phyloP scores from a whole-genome alignment of 139 green algal genomes.

The Chlorella sorokiniana region DNA sequence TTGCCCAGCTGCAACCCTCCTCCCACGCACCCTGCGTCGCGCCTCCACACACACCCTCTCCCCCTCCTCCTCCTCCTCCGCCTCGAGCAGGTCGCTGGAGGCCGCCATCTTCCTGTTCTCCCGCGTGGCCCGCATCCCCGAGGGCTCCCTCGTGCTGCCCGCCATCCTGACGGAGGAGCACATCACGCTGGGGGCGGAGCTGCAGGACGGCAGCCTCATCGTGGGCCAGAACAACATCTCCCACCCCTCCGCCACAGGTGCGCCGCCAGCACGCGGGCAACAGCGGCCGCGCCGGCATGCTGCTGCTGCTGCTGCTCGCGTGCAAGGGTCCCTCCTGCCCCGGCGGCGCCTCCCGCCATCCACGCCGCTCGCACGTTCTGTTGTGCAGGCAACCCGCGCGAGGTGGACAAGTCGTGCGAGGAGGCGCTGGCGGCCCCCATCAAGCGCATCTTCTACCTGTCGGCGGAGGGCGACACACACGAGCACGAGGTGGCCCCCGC shows the following conservation, averaged over 20 bases:
- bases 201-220: conserved; percentile 89
- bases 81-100: conserved; percentile 82
- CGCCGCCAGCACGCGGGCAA: too few species aligned
- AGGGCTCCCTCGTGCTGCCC: conserved; percentile 82
- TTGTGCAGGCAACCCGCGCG: neutral
- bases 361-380: neutral
- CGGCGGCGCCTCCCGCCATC: neutral
- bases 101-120: conserved; percentile 97
- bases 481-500: conserved; percentile 77
- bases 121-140: conserved; percentile 76
- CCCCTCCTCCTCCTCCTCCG: neutral
- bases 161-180: conserved; percentile 93
- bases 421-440: conserved; percentile 80
- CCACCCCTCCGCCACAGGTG: conserved; percentile 71
- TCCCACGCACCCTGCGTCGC: too few species aligned
- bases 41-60: too few species aligned
- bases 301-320: neutral
- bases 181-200: conserved; percentile 93
- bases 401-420: conserved; percentile 67
- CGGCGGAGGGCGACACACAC: conserved; percentile 40
- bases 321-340: neutral
- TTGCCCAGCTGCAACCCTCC: too few species aligned
- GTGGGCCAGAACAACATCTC: conserved; percentile 96
- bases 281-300: too few species aligned
- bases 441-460: conserved; percentile 94